Evolutionary conservation across 1,284 basidiomycete genomes (phyloP).

Genomic region (Cutaneotrichosporon cyanovorans): DNA sequence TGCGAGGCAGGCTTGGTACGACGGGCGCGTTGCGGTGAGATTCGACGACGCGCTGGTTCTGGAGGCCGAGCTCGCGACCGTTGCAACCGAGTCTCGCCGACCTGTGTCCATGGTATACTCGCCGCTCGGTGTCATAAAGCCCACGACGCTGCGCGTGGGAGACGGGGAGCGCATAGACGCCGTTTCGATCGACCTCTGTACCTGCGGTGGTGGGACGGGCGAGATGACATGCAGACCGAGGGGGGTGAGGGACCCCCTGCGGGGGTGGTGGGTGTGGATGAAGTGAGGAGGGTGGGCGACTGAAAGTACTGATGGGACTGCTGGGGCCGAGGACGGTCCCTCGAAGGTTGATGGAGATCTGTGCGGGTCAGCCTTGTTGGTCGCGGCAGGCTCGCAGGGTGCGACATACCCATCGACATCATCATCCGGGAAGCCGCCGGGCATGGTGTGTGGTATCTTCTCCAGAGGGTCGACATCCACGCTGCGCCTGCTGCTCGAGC

Average conservation of each 20-base stretch:
- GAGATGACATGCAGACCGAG: constrained; percentile 44
- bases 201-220: constrained; percentile 31
- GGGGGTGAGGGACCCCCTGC: constrained; percentile 42
- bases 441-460: neutral
- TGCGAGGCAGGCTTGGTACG: neutral
- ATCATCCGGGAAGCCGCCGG: neutral
- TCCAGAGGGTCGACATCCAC: constrained; percentile 2
- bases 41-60: constrained; percentile 34
- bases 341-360: constrained; percentile 7
- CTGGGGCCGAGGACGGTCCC: constrained; percentile 40
- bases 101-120: constrained; percentile 5
- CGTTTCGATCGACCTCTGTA: constrained; percentile 4
- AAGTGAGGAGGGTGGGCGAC: constrained; percentile 42
- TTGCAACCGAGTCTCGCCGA: constrained; percentile 18
- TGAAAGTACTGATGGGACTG: constrained; percentile 35
- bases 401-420: neutral
- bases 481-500: neutral
- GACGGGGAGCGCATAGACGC: constrained; percentile 1
- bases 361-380: neutral
- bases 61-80: constrained; percentile 29
- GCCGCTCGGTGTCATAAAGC: constrained; percentile 19
- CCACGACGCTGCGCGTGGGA: constrained; percentile 27
- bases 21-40: constrained; percentile 31
- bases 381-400: too few species aligned
- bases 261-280: constrained; percentile 46